phyloP scores from a whole-genome alignment of 495 filamentous ascomycete species.

The Podospora pseudocomata region DNA sequence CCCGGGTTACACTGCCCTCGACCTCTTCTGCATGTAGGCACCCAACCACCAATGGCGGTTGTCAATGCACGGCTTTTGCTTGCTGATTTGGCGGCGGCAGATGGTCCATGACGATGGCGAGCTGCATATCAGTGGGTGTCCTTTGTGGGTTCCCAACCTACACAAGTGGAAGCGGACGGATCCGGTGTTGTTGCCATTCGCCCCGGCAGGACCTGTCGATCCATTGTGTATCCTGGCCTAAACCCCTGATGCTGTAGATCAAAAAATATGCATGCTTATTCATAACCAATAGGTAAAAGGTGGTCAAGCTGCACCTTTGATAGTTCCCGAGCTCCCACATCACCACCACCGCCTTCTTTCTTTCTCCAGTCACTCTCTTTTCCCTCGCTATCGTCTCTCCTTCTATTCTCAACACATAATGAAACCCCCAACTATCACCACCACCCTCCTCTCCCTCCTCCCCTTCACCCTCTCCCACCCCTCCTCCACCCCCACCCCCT shows the following conservation, averaged over 20 bases:
- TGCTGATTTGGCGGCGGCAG: not conserved
- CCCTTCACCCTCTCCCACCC: not conserved
- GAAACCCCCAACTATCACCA: not conserved
- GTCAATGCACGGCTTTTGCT: not conserved
- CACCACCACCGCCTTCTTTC: too few species aligned
- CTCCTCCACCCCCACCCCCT: not conserved
- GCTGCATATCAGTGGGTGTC: constrained; percentile 3
- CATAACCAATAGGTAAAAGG: not conserved
- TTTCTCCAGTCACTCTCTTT: not conserved
- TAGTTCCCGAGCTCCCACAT: too few species aligned
- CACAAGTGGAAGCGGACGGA: too few species aligned
- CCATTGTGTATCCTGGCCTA: not conserved
- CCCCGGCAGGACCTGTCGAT: not conserved
- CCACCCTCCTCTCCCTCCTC: not conserved
- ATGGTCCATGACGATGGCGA: constrained; percentile 7
- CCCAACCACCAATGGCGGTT: not conserved
- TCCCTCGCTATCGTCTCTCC: not conserved
- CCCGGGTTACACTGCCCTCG: not conserved
- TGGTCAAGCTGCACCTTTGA: too few species aligned
- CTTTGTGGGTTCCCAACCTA: not conserved
- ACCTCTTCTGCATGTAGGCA: not conserved
- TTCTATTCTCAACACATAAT: not conserved
- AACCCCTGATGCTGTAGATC: not conserved
- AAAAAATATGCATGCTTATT: not conserved
- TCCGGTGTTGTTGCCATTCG: not conserved